Evolutionary conservation across 768 basidiomycete species (phyloP), one percentile per base, ranked within the genome.

Genomic region (Amanita exitialis): DNA sequence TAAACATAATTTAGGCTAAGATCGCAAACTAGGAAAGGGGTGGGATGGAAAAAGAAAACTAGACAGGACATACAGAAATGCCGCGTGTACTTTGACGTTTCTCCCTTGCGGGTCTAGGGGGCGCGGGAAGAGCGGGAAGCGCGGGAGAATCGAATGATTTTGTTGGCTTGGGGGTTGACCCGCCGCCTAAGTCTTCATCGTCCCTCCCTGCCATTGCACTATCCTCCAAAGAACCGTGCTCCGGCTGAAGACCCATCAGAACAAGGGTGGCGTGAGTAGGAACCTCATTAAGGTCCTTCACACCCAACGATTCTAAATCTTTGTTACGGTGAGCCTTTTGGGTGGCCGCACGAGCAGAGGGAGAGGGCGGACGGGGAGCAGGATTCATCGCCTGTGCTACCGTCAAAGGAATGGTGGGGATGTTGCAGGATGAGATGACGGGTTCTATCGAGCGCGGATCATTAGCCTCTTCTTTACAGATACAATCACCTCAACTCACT

Each of bases 351-450:
- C 91, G 82, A 12, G 87, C 84, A 0, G 80, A 75, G 0, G 96
- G 96, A 0, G 93, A 95, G 1, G 96, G 95, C 0, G 96, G 96
- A 10, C 95, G 79, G 6, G 94, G 94, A 0, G 89, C 87, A 1
- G 95, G 94, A 59, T 90, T 91, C 92, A 98, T 91, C 2, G 93
- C 82, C 69, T 98, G 93, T 0, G 96, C 96, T 10, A 96, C 90
- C 20, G 86, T 80, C 37, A 99, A 75, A 0, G 95, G 91, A 55
- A 98, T 97, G 1, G 95, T 98, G 1, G 93, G 90, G 47, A 98
- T 90, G 60, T 96, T 96, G 70, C 89, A 90, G 2, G 94, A 96
- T 3, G 96, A 97, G 13, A 96, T 82, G 45, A 98, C 94, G 21
- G 93, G 89, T 60, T 85, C 95, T 93, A 44, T 34, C 59, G 28